phyloP scores from a whole-genome alignment of 169 alveolate species.

The Cryptosporidium sp. region DNA sequence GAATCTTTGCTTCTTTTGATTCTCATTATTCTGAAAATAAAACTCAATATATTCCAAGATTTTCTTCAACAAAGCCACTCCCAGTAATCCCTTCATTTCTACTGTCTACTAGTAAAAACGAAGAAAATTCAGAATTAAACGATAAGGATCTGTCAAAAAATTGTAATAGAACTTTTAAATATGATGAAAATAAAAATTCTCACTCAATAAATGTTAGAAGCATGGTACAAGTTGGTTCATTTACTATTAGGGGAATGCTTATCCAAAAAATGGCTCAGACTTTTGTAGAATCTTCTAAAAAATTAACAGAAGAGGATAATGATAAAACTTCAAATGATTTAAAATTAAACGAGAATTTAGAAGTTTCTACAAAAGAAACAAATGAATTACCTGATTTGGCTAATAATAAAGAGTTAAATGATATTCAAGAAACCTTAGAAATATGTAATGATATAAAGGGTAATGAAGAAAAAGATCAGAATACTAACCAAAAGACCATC shows the following conservation, averaged over 20 bases:
- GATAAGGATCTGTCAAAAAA: not conserved
- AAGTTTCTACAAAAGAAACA: not conserved
- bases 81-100: conserved; percentile 66
- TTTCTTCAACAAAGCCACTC: conserved; percentile 2
- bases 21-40: conserved; percentile 8
- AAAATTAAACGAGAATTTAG: not conserved
- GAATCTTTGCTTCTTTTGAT: conserved; percentile 30
- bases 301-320: not conserved
- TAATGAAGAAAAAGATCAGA: not conserved
- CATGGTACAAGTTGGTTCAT: not conserved
- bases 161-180: not conserved
- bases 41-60: conserved; percentile 47
- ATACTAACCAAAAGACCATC: not conserved
- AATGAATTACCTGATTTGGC: not conserved
- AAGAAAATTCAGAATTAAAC: not conserved
- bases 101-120: not conserved
- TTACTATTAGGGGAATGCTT: conserved; percentile 34
- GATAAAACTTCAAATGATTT: not conserved
- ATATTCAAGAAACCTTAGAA: not conserved
- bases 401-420: not conserved
- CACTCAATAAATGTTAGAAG: not conserved
- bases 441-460: not conserved
- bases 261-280: conserved; percentile 61
- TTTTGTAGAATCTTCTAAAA: not conserved
- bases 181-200: not conserved